A percentile compares a stretch with the other conserved stretches of the same genome.
Conservation (phyloP, 495 filamentous ascomycete genomes). For the Penicillium atrosanguineum region DNA sequence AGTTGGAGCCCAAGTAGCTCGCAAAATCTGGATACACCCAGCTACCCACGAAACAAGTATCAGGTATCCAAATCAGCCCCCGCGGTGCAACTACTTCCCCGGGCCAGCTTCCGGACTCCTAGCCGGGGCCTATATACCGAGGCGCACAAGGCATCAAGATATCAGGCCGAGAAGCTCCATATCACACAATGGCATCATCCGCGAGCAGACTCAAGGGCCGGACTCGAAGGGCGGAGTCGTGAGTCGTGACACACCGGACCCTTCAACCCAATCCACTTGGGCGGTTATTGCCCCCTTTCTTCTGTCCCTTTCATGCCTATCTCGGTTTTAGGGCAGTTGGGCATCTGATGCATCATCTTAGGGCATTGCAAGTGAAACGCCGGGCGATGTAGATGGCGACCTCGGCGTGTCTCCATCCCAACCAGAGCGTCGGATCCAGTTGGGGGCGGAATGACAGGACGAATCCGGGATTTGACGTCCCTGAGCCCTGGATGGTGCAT, state of each 20-base stretch:
- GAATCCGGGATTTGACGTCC: constrained; percentile 11
- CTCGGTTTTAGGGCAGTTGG: background rate
- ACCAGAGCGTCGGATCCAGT: constrained; percentile 24
- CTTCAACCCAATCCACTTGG: background rate
- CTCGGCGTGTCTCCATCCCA: constrained; percentile 24
- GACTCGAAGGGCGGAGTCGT: background rate
- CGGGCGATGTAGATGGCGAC: constrained; percentile 4
- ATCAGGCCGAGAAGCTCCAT: constrained; percentile 16
- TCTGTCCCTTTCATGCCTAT: background rate
- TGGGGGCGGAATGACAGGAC: constrained; percentile 17
- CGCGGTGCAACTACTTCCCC: constrained; percentile 16
- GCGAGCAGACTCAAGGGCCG: background rate
- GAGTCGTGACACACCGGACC: background rate
- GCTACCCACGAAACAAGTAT: background rate
- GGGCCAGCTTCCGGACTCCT: constrained; percentile 14
- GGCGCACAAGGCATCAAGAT: constrained; percentile 5
- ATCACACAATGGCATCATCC: constrained; percentile 14
- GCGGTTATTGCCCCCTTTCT: background rate
- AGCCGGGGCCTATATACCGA: constrained; percentile 12
- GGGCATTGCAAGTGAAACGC: background rate
- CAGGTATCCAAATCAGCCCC: background rate
- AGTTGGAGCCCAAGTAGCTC: too few species aligned
- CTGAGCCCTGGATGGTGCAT: constrained; percentile 5
- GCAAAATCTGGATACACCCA: background rate
- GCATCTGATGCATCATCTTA: background rate